Evolutionary conservation across 345 rosid genomes (phyloP).

Genomic region (Eucalyptus grandis): DNA sequence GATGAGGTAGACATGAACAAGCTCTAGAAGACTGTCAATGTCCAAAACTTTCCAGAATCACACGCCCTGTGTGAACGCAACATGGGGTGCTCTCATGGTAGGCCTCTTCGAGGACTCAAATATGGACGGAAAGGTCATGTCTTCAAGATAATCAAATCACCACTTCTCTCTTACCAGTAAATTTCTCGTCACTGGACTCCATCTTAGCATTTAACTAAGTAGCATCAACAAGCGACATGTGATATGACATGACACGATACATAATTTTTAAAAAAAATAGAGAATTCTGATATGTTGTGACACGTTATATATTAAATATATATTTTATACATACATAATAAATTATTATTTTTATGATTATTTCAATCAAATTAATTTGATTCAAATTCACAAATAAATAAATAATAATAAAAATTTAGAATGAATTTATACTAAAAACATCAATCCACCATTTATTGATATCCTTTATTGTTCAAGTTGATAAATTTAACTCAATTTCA

Average conservation of each 20-base stretch:
- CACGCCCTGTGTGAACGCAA: not conserved
- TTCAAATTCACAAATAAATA: too few relatives aligned
- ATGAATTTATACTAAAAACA: too few relatives aligned
- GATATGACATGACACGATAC: rapidly evolving
- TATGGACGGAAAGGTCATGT: not conserved
- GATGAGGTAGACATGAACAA: not conserved
- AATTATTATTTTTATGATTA: too few relatives aligned
- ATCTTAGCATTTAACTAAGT: not conserved
- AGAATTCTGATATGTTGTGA: rapidly evolving
- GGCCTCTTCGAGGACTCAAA: not conserved
- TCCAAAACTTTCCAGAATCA: not conserved
- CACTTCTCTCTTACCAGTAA: not conserved
- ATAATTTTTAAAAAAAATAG: rapidly evolving
- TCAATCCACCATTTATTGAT: too few relatives aligned
- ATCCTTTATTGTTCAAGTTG: too few relatives aligned
- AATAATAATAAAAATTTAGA: too few relatives aligned
- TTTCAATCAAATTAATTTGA: too few relatives aligned
- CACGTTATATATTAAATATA: rapidly evolving
- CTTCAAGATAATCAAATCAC: not conserved
- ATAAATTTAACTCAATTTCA: too few relatives aligned
- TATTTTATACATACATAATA: too few relatives aligned
- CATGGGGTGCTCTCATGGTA: not conserved
- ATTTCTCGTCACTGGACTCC: not conserved
- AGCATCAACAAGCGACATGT: rapidly evolving
- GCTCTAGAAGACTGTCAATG: not conserved